Evolutionary conservation across 2,329 filamentous ascomycete species (phyloP), one percentile per base, ranked within the genome.

Genomic region (Colletotrichum sidae): DNA sequence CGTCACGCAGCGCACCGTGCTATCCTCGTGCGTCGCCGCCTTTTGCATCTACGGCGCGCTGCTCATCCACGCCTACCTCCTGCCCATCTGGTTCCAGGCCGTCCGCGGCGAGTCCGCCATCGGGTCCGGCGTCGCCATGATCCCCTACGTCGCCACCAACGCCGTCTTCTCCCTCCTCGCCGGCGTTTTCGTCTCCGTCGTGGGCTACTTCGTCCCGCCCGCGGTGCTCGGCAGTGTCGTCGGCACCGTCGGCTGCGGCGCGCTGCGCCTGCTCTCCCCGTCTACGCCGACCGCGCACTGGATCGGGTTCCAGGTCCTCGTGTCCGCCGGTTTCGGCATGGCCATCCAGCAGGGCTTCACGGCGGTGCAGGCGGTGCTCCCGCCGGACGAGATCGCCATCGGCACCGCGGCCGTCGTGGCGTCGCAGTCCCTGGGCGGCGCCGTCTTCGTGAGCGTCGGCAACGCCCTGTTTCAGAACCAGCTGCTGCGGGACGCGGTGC

Each of bases 281-380:
- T 61, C 70, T 38, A 76, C 76, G 15, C 38, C 69, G 4, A 69
- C 71, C 0, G 75, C 71, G 5, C 72, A 74, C 45, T 84, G 81
- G 81, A 77, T 84, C 11, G 81, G 81, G 2, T 84, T 80, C 62
- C 81, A 85, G 71, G 73, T 84, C 5, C 69, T 84, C 6, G 75
- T 72, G 13, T 82, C 82, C 8, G 65, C 80, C 6, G 81, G 77
- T 2, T 75, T 75, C 15, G 82, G 81, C 6, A 69, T 72, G 3
- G 76, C 70, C 2, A 73, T 77, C 35, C 79, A 84, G 65, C 72
- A 83, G 2, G 80, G 81, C 3, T 79, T 84, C 66, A 79, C 81
- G n/a, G 76, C 78, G 10, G 77, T 76, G 6, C 80, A 83, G 53
- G 72, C 69, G 12, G 70, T 69, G 0, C 68, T 71, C 2, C 51